These are phyloP conservation scores for Ascochyta viciae-villosae DNA, from an alignment of 2,329 filamentous ascomycete genomes.

Conservation along the genomic window DNA sequence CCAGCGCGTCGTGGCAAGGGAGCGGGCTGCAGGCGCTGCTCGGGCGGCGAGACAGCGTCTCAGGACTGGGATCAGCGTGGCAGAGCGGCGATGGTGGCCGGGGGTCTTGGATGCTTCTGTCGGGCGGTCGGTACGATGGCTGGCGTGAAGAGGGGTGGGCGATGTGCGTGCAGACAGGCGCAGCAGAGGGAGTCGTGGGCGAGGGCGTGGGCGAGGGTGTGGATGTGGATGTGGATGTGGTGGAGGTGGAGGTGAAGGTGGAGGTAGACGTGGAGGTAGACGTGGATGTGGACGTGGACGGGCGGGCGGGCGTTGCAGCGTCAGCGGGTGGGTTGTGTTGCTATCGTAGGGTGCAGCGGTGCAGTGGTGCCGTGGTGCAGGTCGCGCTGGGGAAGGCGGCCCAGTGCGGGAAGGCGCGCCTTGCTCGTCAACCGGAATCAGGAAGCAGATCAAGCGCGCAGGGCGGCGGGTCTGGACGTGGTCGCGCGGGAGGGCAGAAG, in stretches of 20 bases:
- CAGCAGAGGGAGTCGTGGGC: constrained; percentile 5
- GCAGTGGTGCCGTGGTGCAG: constrained; percentile 1
- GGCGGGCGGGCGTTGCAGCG: not conserved
- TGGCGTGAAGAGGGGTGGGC: not conserved
- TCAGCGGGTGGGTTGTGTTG: not conserved
- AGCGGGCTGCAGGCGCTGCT: constrained; percentile 16
- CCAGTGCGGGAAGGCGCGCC: constrained; percentile 15
- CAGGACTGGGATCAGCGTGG: constrained; percentile 29
- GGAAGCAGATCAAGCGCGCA: not conserved
- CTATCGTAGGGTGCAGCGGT: constrained; percentile 9
- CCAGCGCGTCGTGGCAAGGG: constrained; percentile 43
- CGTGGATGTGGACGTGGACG: not conserved
- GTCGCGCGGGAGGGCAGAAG: not conserved
- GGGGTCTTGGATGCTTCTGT: constrained; percentile 32
- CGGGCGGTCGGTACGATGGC: constrained; percentile 22
- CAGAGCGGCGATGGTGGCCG: constrained; percentile 25
- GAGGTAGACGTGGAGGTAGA: not conserved
- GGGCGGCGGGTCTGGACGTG: not conserved
- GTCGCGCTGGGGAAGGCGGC: constrained; percentile 16
- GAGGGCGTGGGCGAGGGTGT: constrained; percentile 26
- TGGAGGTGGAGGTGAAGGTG: constrained; percentile 23
- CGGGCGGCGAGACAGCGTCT: constrained; percentile 31
- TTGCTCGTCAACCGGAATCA: constrained; percentile 14
- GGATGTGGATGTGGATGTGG: constrained; percentile 27
- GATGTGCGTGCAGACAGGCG: constrained; percentile 2